Base-by-base conservation (phyloP, 208 protist genomes). In the Eutreptiella sp. region DNA sequence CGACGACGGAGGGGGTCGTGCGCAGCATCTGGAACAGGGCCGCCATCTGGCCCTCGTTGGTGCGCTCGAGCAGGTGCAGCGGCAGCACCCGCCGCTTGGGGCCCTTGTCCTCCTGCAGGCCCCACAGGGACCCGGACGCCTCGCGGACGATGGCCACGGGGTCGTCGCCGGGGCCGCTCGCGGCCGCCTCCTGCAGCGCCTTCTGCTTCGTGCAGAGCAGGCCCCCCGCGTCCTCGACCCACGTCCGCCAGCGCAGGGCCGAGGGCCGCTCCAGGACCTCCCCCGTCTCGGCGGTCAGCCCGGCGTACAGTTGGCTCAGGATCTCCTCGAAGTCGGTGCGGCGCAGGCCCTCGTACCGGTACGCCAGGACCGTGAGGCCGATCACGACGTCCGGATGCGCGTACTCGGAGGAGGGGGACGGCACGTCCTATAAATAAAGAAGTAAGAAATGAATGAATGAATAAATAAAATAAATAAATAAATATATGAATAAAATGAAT, bases 331-430 rank as follows among this genome's bases (percentile, higher is more conserved):
- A 72, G 45, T 85, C 80, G 11, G 45, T 33, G 33, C 50, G 45
- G 3, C 80, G 71, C 31, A 85, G 60, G 1, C 80, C 79, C 46
- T 81, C 66, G 33, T 66, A 64, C 21, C 75, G 55, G 69, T 76
- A 85, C 27, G 69, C 73, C 29, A 86, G 57, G 19, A 87, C 46
- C 2, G 80, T 87, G 19, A 86, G 63, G 23, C 79, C 60, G 24
- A 66, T 64, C 24, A 66, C 60, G 19, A 66, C 53, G 53, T 66
- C 66, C 3, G 70, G 70, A 26, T 76, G 70, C 2, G 70, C 70
- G 53, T 66, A 76, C 50, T 76, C 70, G 38, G 43, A 60, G 28
- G 43, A 35, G 11, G 16, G 45, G 23, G 55, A 63, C 1, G 70
- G 70, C 35, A 70, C 28, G 54, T 76, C 70, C 43, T n/a, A n/a